These are phyloP conservation scores for Solanum verrucosum DNA, from an alignment of 257 asterid genomes.

Conservation along the genomic window DNA sequence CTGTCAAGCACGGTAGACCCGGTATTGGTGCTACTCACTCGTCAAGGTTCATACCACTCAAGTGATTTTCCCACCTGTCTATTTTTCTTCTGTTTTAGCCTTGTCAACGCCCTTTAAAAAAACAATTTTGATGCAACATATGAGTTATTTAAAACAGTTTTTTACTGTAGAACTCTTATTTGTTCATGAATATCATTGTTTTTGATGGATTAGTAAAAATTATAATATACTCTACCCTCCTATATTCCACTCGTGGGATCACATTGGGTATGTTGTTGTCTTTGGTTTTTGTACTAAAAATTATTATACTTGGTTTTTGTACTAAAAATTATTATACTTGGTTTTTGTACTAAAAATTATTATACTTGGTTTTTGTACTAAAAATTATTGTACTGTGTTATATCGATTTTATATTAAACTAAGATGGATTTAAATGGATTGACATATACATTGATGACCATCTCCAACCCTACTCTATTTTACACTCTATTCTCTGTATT, in stretches of 20 bases:
- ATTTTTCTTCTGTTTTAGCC: neutral
- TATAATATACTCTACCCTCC: neutral
- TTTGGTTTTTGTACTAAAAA: too few species aligned
- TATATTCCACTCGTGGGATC: neutral
- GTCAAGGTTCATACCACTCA: slow-evolving; percentile 84
- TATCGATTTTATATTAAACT: too few species aligned
- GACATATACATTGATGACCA: too few species aligned
- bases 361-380: too few species aligned
- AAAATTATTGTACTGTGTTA: too few species aligned
- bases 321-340: too few species aligned
- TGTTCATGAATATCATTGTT: neutral
- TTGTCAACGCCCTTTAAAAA: neutral
- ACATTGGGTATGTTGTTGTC: neutral
- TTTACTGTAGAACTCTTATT: neutral
- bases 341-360: too few species aligned
- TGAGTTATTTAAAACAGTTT: neutral
- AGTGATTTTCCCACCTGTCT: slow-evolving; percentile 20
- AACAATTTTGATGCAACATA: neutral
- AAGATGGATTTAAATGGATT: too few species aligned
- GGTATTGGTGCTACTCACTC: slow-evolving; percentile 97
- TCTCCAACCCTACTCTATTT: too few species aligned
- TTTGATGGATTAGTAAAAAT: neutral
- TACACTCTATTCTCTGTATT: too few species aligned
- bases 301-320: too few species aligned
- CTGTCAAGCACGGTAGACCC: slow-evolving; percentile 87